Evolutionary conservation across 2,329 filamentous ascomycete species (phyloP), one percentile per base, ranked within the genome.

Genomic region (Cladosporium austrohemisphaericum): DNA sequence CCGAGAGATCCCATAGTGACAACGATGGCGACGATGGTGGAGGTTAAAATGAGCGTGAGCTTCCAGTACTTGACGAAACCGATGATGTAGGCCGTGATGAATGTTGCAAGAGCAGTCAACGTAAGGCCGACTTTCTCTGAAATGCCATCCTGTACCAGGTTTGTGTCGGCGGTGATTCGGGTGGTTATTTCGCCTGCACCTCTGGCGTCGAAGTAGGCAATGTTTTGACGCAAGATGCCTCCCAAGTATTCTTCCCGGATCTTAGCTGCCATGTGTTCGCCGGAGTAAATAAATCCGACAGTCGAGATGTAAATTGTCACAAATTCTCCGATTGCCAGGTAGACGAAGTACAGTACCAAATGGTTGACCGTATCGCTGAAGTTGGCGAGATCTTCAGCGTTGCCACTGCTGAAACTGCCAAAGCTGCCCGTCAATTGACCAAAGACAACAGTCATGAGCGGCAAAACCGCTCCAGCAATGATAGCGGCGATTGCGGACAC

Each of bases 141-240:
- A 37, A 98, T 89, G 50, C 90, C 92, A 57, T 95, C 91, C 67
- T 96, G 92, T 49, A 97, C 85, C 46, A 95, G 74, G 62, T 95
- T 96, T 36, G 89, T 95, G 66, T 97, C 92, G 9, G 91, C 85
- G 0, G 92, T 97, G 59, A 96, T 95, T 55, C 91, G 84, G 1
- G 91, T 95, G 0, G 91, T 95, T 53, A 97, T 88, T 69, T 96
- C 93, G 51, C 92, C 91, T 26, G 90, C 86, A 44, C 91, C 92
- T 11, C 95, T 78, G 62, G 93, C 93, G 68, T 97, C 93, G 69
- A 94, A 95, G 68, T 88, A 95, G 37, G 82, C 90, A 65, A 95
- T 92, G 65, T 95, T 95, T 66, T 95, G 90, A 53, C 82, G 81
- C 73, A 95, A 74, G 63, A 90, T 91, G 55, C 86, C 88, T 59